These are phyloP conservation scores for Lecanosticta acicola DNA, from an alignment of 2,329 filamentous ascomycete species.

Conservation along the genomic window DNA sequence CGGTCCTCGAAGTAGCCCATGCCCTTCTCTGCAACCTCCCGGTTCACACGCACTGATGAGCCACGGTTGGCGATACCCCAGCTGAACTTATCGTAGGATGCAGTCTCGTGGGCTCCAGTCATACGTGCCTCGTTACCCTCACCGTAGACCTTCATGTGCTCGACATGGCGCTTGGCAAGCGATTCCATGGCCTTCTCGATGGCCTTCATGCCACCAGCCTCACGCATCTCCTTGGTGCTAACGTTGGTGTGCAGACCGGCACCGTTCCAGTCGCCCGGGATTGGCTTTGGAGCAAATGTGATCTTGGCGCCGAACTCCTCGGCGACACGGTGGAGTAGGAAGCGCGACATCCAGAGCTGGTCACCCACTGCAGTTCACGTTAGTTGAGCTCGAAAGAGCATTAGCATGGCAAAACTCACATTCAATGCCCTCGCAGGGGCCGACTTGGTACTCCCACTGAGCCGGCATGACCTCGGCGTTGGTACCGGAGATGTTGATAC, in stretches of 20 bases:
- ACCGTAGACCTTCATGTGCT: conserved; percentile 80
- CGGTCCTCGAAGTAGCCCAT: conserved; percentile 85
- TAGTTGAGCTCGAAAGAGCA: conserved; percentile 1
- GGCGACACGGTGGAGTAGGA: conserved; percentile 82
- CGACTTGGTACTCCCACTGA: conserved; percentile 98
- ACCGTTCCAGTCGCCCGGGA: conserved; percentile 95
- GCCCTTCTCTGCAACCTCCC: conserved; percentile 76
- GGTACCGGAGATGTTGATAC: conserved; percentile 92
- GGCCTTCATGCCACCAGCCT: conserved; percentile 87
- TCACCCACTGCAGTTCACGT: conserved; percentile 64
- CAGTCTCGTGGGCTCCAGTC: conserved; percentile 91
- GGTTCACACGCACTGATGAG: conserved; percentile 85
- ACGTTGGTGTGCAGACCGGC: conserved; percentile 93
- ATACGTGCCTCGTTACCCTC: conserved; percentile 94
- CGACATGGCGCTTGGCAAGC: conserved; percentile 45
- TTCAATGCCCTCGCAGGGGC: conserved; percentile 79
- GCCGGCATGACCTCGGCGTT: conserved; percentile 98
- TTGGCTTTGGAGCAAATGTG: conserved; percentile 91
- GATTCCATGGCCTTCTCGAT: conserved; percentile 72
- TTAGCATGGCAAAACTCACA: conserved; percentile 49
- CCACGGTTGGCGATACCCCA: conserved; percentile 96
- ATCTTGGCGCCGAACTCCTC: conserved; percentile 97
- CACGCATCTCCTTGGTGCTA: conserved; percentile 81
- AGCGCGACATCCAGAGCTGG: conserved; percentile 89
- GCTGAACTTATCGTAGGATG: conserved; percentile 84